These are phyloP conservation scores for Rosa persica DNA, from an alignment of 306 rosid species.

Conservation along the genomic window DNA sequence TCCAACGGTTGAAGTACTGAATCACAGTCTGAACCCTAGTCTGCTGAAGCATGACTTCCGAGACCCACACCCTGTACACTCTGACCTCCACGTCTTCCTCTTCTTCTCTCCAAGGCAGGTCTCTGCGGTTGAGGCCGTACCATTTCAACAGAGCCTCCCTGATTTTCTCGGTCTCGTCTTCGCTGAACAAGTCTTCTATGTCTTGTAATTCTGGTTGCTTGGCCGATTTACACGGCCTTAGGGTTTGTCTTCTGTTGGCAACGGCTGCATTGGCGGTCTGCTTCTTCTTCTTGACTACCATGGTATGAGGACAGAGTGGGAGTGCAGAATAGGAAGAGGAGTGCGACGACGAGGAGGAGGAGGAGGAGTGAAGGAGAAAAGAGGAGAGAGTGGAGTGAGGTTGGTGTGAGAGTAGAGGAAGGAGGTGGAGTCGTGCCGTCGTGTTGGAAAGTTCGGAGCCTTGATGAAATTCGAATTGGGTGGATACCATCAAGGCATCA, in stretches of 20 bases:
- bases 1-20: conserved; percentile 72
- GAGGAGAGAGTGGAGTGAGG: not conserved
- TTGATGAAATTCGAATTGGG: too few species aligned
- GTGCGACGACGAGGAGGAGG: too few species aligned
- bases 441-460: not conserved
- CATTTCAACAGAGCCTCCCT: conserved; percentile 59
- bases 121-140: conserved; percentile 70
- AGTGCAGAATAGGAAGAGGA: too few species aligned
- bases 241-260: not conserved
- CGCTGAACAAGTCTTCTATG: conserved; percentile 65
- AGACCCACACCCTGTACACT: conserved; percentile 89
- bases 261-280: not conserved
- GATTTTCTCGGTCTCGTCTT: conserved; percentile 43
- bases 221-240: conserved; percentile 6
- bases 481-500: too few species aligned
- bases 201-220: conserved; percentile 25
- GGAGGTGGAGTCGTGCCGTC: not conserved
- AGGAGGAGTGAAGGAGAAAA: too few species aligned
- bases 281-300: not conserved
- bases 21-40: conserved; percentile 88
- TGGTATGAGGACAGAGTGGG: not conserved
- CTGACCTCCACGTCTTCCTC: conserved; percentile 39
- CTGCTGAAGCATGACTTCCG: conserved; percentile 89
- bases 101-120: conserved; percentile 76
- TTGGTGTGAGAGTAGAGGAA: not conserved